phyloP scores from a whole-genome alignment of 805 yeast genomes.

The Wickerhamia fluorescens region DNA sequence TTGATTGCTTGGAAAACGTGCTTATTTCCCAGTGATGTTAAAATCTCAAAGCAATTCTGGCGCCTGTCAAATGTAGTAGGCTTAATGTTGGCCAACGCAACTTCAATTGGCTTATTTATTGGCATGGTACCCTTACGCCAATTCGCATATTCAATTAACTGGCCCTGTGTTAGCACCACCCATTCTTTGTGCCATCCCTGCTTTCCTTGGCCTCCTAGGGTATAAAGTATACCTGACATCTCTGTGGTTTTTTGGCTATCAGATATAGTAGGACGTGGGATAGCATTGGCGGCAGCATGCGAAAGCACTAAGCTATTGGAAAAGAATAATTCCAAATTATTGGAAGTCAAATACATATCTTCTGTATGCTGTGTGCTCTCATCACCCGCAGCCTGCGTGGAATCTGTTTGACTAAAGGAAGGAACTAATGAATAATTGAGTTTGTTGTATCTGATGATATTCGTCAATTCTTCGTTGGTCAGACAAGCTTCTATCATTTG shows the following conservation, averaged over 20 bases:
- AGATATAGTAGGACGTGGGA: no score
- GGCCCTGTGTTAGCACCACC: slow-evolving; percentile 69
- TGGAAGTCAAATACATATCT: slow-evolving; percentile 11
- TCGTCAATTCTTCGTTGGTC: slow-evolving; percentile 34
- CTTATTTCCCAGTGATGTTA: slow-evolving; percentile 58
- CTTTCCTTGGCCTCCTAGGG: slow-evolving; percentile 53
- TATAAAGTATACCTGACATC: slow-evolving; percentile 46
- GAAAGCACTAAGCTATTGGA: slow-evolving; percentile 6
- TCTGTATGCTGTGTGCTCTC: slow-evolving; percentile 5
- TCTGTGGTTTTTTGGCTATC: slow-evolving; percentile 17
- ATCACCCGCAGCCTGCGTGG: not conserved
- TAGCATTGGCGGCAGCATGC: slow-evolving; percentile 1
- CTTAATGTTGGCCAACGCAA: slow-evolving; percentile 61
- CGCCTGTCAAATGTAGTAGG: slow-evolving; percentile 40
- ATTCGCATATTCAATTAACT: slow-evolving; percentile 63
- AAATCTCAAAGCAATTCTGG: slow-evolving; percentile 63
- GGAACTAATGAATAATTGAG: slow-evolving; percentile 11
- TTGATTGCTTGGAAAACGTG: slow-evolving; percentile 71
- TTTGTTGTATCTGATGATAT: slow-evolving; percentile 20
- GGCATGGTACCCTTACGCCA: slow-evolving; percentile 67
- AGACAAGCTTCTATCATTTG: slow-evolving; percentile 35
- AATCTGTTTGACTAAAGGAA: not conserved
- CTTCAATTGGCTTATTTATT: slow-evolving; percentile 60
- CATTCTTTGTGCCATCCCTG: slow-evolving; percentile 86
- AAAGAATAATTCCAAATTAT: slow-evolving; percentile 25